Evolutionary conservation across 1,284 basidiomycete genomes (phyloP), one percentile per base, ranked within the genome.

Genomic region (Fomitopsis schrenkii): DNA sequence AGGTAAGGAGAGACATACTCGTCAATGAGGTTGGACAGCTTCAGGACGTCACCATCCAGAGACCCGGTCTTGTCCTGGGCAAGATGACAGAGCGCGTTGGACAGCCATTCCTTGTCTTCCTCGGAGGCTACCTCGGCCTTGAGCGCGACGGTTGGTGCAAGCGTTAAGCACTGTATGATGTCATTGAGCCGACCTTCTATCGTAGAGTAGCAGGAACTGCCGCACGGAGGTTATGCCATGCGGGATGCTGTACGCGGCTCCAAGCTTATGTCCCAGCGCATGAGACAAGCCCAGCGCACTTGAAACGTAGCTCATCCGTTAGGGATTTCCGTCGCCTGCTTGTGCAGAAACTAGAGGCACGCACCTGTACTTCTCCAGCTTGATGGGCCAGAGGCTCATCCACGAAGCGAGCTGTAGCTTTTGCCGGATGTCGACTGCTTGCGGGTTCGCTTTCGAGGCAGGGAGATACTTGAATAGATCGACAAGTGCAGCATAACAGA

Each of bases 141-240:
- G 30, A 90, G 74, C 1, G 72, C 75, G 22, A 92, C 82, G 36
- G 85, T 84, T 0, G 87, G 80, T 0, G 85, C 80, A 35, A 94
- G 82, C 1, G 92, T 93, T 56, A 94, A 76, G 72, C 92, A 94
- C 88, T 89, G 64, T 26, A 19, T 14, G 7, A 38, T 9, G 33
- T 12, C 54, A n/a, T 17, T 57, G 10, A 56, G 54, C 28, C 36
- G 35, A n/a, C n/a, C 17, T 3, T 12, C 3, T 1, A 9, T 1
- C n/a, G 4, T 8, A 2, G 2, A 14, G 22, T 1, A n/a, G 12
- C 30, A 15, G 12, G 30, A 54, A 33, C 35, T n/a, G 7, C 71
- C 83, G 71, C 64, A 88, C 88, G 26, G 90, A 91, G 6, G 92
- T 93, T 66, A 93, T 90, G 3, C 92, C 92, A 71, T 94, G 92